Evolutionary conservation across 1,284 basidiomycete species (phyloP), one percentile per base, ranked within the genome.

Genomic region (Naganishia sp.): DNA sequence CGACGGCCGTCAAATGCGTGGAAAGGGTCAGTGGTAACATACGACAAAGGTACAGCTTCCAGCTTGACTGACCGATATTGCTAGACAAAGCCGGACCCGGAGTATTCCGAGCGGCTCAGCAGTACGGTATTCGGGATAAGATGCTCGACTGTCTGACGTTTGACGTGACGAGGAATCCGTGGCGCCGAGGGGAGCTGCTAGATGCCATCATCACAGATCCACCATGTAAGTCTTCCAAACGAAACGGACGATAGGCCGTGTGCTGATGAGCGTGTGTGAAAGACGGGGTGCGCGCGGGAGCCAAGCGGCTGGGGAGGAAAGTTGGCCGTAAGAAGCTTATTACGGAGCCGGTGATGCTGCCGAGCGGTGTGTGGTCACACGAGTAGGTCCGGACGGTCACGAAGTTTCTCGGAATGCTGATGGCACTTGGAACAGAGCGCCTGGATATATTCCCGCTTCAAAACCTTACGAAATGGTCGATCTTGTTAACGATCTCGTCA

Each of bases 201-300:
- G 96, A 99, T 74, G 93, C 94, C 1, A 95, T 99, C 70, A 83
- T 96, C 50, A 94, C 93, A 0, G 94, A 96, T 78, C 93, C 93
- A 56, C 92, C 92, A 16, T 94, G 92, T 92, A 77, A 77, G 88
- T 76, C 6, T 13, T 11, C 46, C 21, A n/a, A 13, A n/a, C 11
- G 13, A 28, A 2, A 18, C 6, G 43, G 60, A 65, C 31, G 28
- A 18, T n/a, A 65, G 42, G 45, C 28, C 23, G 5, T 13, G 36
- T 36, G 25, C 43, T 16, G n/a, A 23, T 45, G 45, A 18, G 16
- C 13, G 13, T 56, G 10, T 2, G 42, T 64, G 71, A 66, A 74
- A 88, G 95, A 99, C 77, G 96, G 95, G 11, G 92, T 99, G 0
- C 84, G 96, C 36, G 95, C 96, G 18, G 96, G 96, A 1, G 96